Evolutionary conservation across 495 filamentous ascomycete genomes (phyloP).

Genomic region (Aspergillus homomorphus): DNA sequence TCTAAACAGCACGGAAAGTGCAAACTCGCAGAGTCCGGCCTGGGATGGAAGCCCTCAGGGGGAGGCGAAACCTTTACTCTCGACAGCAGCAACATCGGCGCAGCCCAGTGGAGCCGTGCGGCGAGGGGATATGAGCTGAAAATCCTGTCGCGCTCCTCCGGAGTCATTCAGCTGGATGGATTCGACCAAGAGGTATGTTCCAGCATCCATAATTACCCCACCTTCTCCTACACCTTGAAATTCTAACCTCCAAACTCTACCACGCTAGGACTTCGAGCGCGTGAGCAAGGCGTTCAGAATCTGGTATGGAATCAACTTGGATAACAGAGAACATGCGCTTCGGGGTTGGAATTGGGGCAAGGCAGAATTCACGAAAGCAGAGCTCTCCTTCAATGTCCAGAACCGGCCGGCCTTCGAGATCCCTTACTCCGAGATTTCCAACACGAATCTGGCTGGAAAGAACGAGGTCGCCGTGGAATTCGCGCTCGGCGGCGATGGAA

Average conservation of each 20-base stretch:
- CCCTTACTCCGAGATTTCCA: constrained; percentile 95
- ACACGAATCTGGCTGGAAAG: constrained; percentile 95
- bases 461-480: constrained; percentile 98
- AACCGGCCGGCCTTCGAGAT: constrained; percentile 97
- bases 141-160: constrained; percentile 75
- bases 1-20: constrained; percentile 88
- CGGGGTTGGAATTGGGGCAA: constrained; percentile 99
- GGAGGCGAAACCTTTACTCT: constrained; percentile 91
- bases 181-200: constrained; percentile 79
- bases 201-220: not conserved
- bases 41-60: constrained; percentile 88
- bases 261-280: constrained; percentile 76
- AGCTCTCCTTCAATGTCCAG: constrained; percentile 93
- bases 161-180: constrained; percentile 90
- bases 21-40: constrained; percentile 85
- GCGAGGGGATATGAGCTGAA: constrained; percentile 91
- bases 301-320: constrained; percentile 92
- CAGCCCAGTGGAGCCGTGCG: constrained; percentile 93
- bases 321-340: constrained; percentile 87
- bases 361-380: constrained; percentile 91
- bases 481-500: constrained; percentile 64
- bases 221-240: not conserved
- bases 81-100: constrained; percentile 73
- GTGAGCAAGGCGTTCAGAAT: constrained; percentile 87
- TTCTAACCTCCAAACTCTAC: constrained; percentile 2